Conservation (phyloP, 1,284 basidiomycete species). For the Papiliotrema flavescens region DNA sequence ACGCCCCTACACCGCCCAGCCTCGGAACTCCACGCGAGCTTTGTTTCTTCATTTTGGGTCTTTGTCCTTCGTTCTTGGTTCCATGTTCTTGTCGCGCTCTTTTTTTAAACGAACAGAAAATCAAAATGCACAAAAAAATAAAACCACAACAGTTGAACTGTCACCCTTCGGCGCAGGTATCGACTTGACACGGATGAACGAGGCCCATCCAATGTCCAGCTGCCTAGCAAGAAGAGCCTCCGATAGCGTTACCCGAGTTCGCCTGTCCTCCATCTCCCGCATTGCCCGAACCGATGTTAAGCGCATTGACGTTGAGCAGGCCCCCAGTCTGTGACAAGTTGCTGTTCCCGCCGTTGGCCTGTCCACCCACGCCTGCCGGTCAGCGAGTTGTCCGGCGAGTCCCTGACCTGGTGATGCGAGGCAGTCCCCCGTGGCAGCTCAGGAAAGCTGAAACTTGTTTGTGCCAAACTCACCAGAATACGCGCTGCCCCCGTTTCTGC, state of each 20-base stretch:
- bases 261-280: conserved; percentile 33
- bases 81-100: too few species aligned
- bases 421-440: not conserved
- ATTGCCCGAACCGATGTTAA: conserved; percentile 35
- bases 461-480: conserved; percentile 19
- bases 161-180: too few species aligned
- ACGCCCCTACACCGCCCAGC: too few species aligned
- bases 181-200: too few species aligned
- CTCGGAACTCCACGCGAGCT: too few species aligned
- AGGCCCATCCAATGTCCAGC: not conserved
- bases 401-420: too few species aligned
- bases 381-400: not conserved
- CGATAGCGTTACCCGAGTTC: conserved; percentile 27
- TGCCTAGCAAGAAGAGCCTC: conserved; percentile 12
- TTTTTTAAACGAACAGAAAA: too few species aligned
- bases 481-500: conserved; percentile 23
- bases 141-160: too few species aligned
- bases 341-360: conserved; percentile 28
- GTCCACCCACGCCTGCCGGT: conserved; percentile 26
- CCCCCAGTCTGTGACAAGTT: conserved; percentile 13
- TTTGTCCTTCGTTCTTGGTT: too few species aligned
- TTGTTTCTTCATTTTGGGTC: too few species aligned
- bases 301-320: conserved; percentile 29
- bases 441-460: not conserved
- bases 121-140: too few species aligned